phyloP scores from a whole-genome alignment of 2,329 filamentous ascomycete genomes.

The Fusarium coffeatum region DNA sequence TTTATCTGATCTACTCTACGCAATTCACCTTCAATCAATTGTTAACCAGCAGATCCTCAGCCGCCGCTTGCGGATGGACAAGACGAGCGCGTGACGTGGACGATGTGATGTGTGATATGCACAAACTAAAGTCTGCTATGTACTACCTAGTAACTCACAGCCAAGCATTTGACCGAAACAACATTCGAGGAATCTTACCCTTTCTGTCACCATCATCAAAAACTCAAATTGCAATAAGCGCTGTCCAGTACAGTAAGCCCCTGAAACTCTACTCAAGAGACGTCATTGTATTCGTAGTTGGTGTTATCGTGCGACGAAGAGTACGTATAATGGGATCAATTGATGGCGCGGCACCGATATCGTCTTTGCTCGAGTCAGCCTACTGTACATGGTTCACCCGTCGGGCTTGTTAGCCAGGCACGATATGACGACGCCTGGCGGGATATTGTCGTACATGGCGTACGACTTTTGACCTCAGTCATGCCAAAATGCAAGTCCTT shows the following conservation, averaged over 20 bases:
- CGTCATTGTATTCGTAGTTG: conserved; percentile 27
- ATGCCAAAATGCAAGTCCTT: neutral
- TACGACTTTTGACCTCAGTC: conserved; percentile 1
- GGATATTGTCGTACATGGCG: conserved; percentile 11
- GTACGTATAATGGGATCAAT: conserved; percentile 3
- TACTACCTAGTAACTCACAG: neutral
- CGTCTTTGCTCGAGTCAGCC: conserved; percentile 30
- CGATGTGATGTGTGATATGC: conserved; percentile 33
- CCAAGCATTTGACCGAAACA: conserved; percentile 6
- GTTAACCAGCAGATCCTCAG: neutral
- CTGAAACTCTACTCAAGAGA: conserved; percentile 24
- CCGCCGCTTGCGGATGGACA: conserved; percentile 31
- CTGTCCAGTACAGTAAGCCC: conserved; percentile 5
- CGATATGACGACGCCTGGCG: conserved; percentile 29
- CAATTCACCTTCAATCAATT: neutral
- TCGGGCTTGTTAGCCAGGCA: conserved; percentile 22
- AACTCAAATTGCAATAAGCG: conserved; percentile 16
- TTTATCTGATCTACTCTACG: neutral
- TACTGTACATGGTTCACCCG: conserved; percentile 6
- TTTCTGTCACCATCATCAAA: neutral
- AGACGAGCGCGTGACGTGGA: conserved; percentile 13
- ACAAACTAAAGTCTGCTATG: neutral
- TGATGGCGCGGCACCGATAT: conserved; percentile 21
- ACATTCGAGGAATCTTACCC: conserved; percentile 1
- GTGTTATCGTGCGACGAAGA: neutral